Base-by-base conservation (phyloP, 768 basidiomycete genomes). In the Pleurotus ostreatus region DNA sequence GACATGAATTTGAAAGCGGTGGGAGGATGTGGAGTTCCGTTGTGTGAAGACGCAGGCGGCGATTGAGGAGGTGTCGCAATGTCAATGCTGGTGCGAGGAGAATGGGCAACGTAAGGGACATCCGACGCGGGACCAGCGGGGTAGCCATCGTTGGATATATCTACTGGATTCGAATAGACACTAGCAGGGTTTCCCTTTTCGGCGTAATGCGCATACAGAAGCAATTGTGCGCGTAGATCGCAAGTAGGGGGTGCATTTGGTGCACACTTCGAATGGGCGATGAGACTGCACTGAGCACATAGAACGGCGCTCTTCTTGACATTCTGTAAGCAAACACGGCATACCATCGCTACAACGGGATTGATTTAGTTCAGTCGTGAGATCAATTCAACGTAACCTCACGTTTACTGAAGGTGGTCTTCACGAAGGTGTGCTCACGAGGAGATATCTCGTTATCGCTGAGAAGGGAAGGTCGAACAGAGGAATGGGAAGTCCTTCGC, bases 341-440 rank as follows among this genome's bases (percentile, higher is more conserved):
- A 98, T 2, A 80, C 72, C 77, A 97, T 87, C 23, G 92, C 95
- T 98, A 63, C 4, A 52, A 47, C 51, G 49, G 57, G 34, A 59
- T 34, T 3, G 7, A 34, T 16, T 60, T 40, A 62, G 58, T 48
- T 51, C 45, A 8, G 40, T 49, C 55, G 30, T 20, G 20, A 46
- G 45, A 8, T 5, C n/a, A 44, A n/a, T n/a, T n/a, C 20, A 16
- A 44, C 15, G 13, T 12, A 30, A 37, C 76, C 90, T 68, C 67
- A 97, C 94, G 84, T 76, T 94, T 94, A 65, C 86, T 85, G 70
- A 98, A 97, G 7, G 89, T 89, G 3, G 93, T 95, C 74, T 92
- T 94, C 26, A 96, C 89, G 68, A 96, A 94, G 11, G 82, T 79
- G 64, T 97, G 95, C 38, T 86, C 80, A 46, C 83, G 80, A 16